phyloP scores from a whole-genome alignment of 352 stramenopile genomes.

The Salisapilia sapeloensis region DNA sequence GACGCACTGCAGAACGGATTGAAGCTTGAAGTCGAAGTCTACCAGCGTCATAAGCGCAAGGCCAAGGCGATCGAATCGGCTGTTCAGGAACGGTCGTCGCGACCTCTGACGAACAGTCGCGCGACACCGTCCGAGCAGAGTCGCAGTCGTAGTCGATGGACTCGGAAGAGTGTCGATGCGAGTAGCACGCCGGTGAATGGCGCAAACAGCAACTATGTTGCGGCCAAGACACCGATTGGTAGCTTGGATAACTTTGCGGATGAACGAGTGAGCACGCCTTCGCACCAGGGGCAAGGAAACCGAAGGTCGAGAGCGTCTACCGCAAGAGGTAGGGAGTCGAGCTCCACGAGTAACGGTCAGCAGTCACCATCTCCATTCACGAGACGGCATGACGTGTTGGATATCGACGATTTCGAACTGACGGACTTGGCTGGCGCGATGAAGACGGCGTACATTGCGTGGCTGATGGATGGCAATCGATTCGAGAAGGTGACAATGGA shows the following conservation, averaged over 20 bases:
- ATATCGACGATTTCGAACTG: slow-evolving; percentile 64
- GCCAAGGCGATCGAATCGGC: background rate
- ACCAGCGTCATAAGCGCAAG: slow-evolving; percentile 18
- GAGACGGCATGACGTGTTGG: slow-evolving; percentile 28
- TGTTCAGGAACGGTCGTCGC: background rate
- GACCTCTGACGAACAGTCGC: background rate
- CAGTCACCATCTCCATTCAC: slow-evolving; percentile 2
- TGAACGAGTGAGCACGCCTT: too few species aligned
- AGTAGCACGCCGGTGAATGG: background rate
- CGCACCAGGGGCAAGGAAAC: too few species aligned
- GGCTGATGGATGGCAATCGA: slow-evolving; percentile 54
- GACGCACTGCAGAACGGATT: slow-evolving; percentile 52
- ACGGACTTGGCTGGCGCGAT: slow-evolving; percentile 48
- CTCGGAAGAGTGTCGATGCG: background rate
- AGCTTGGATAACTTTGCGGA: too few species aligned
- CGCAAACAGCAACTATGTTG: too few species aligned
- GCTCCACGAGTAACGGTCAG: too few species aligned
- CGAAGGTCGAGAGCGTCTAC: too few species aligned
- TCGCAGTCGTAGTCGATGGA: too few species aligned
- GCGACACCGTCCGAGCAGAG: too few species aligned
- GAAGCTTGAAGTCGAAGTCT: slow-evolving; percentile 65
- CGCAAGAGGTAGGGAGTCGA: too few species aligned
- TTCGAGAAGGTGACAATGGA: slow-evolving; percentile 71
- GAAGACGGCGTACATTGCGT: slow-evolving; percentile 64
- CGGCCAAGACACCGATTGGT: too few species aligned